phyloP scores from a whole-genome alignment of 78 protist genomes.

The Dictyostelium citrinum region DNA sequence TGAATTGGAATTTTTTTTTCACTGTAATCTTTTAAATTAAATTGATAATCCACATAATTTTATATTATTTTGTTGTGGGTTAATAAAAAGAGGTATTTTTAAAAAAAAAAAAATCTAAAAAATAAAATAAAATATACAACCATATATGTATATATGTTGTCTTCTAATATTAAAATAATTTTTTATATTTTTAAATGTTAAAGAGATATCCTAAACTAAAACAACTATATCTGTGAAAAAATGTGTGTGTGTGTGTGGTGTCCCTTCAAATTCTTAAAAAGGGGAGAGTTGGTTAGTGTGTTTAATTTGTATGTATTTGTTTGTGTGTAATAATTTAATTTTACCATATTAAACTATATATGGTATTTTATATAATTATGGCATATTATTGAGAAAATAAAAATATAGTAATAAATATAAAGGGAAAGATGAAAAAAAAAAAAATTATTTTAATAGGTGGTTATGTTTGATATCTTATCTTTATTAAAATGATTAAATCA shows the following conservation, averaged over 20 bases:
- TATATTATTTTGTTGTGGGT: background rate
- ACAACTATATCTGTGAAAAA: background rate
- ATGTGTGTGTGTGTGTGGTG: background rate
- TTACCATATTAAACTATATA: too few relatives aligned
- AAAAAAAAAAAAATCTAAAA: background rate
- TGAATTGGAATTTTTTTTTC: background rate
- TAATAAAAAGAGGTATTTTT: background rate
- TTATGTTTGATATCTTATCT: background rate
- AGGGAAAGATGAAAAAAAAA: background rate
- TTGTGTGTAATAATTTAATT: background rate
- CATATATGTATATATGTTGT: background rate
- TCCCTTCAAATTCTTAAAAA: background rate
- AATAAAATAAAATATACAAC: background rate
- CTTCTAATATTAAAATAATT: background rate
- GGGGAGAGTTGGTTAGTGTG: background rate
- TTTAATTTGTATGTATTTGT: background rate
- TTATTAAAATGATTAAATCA: background rate
- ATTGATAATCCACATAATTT: background rate
- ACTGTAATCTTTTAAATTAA: background rate
- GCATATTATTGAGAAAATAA: too few relatives aligned
- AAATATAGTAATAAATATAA: background rate
- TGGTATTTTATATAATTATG: too few relatives aligned
- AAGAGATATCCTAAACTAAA: background rate
- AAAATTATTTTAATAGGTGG: background rate
- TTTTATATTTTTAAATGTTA: background rate